These are phyloP conservation scores for Aspergillus haitiensis DNA, from an alignment of 495 filamentous ascomycete genomes.

Conservation along the genomic window DNA sequence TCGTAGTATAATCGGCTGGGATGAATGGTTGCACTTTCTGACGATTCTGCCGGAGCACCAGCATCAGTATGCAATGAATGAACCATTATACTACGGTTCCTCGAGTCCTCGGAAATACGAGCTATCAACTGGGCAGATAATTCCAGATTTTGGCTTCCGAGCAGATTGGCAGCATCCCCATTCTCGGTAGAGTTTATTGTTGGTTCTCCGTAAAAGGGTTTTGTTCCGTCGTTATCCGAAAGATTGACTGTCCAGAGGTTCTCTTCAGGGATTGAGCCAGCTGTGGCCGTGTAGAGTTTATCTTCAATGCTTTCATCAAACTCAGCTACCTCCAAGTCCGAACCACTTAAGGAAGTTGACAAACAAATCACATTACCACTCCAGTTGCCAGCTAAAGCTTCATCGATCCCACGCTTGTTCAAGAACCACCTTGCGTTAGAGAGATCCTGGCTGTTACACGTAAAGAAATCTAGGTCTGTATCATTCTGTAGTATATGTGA, in stretches of 20 bases:
- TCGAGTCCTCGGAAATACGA: constrained; percentile 4
- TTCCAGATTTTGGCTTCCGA: not conserved
- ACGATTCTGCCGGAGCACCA: too few relatives aligned
- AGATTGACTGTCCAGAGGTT: not conserved
- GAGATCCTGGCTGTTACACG: constrained; percentile 33
- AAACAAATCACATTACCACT: constrained; percentile 25
- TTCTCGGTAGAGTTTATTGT: too few relatives aligned
- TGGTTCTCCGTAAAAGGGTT: too few relatives aligned
- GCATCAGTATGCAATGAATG: constrained; percentile 18
- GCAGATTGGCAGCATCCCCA: too few relatives aligned
- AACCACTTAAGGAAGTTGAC: constrained; percentile 4
- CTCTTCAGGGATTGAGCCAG: not conserved
- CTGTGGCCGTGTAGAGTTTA: not conserved
- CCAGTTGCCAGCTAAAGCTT: constrained; percentile 37
- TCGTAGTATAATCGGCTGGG: too few relatives aligned
- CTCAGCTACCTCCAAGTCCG: not conserved
- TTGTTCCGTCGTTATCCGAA: not conserved
- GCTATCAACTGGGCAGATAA: not conserved
- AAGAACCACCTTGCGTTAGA: constrained; percentile 33
- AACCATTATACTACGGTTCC: constrained; percentile 11
- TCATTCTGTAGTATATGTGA: constrained; percentile 16
- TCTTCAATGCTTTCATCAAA: not conserved
- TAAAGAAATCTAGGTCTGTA: constrained; percentile 22
- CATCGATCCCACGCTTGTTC: constrained; percentile 27
- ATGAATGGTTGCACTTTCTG: too few relatives aligned